Evolutionary conservation across 2,329 filamentous ascomycete species (phyloP).

Genomic region (Exophiala sp.): DNA sequence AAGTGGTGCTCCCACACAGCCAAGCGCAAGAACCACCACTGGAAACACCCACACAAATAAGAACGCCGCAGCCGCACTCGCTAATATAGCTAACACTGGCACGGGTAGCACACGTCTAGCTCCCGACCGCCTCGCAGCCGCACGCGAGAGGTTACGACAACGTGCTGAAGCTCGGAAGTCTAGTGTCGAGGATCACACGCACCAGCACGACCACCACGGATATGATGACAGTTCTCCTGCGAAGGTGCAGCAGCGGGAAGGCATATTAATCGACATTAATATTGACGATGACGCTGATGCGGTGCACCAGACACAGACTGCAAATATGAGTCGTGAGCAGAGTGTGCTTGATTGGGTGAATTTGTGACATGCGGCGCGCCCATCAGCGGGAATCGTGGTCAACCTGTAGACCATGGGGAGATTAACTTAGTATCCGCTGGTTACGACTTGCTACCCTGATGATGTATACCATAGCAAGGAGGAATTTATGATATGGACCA

Average conservation of each 20-base stretch:
- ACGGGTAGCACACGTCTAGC: slow-evolving; percentile 8
- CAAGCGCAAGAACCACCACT: no score
- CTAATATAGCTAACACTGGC: not conserved
- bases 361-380: slow-evolving; percentile 1
- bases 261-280: not conserved
- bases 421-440: no score
- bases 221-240: not conserved
- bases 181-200: slow-evolving; percentile 5
- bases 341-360: slow-evolving; percentile 24
- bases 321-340: slow-evolving; percentile 10
- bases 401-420: not conserved
- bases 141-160: slow-evolving; percentile 18
- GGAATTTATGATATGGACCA: no score
- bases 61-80: not conserved
- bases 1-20: no score
- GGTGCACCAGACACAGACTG: not conserved
- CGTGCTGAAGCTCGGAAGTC: slow-evolving; percentile 16
- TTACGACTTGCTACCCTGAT: no score
- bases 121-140: slow-evolving; percentile 18
- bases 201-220: not conserved
- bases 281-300: not conserved
- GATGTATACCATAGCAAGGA: no score
- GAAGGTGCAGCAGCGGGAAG: not conserved
- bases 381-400: not conserved
- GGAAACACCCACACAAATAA: not conserved